Evolutionary conservation across 192 early-diverging fungal genomes (phyloP).

Genomic region (Mycoemilia scoparia): DNA sequence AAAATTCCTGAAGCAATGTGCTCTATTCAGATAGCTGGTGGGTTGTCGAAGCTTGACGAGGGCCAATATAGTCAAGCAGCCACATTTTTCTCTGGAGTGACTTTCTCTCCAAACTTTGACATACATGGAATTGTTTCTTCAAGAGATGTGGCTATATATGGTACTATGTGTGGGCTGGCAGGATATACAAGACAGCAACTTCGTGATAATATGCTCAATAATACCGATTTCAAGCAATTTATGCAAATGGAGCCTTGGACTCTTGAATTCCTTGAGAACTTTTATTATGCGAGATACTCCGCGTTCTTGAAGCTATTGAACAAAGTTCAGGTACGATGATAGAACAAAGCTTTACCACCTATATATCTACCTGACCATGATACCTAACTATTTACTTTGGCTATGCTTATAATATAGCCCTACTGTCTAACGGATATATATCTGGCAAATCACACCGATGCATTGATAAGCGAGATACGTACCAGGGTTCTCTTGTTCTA

Average conservation of each 20-base stretch:
- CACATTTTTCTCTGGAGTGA: no score
- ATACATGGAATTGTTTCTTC: conserved; percentile 4
- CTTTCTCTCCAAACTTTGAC: no score
- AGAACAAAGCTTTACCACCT: conserved; percentile 19
- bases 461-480: no score
- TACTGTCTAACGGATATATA: no score
- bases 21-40: no score
- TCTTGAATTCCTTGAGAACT: conserved; percentile 12
- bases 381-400: no score
- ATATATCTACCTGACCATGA: background rate
- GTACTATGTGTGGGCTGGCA: conserved; percentile 16
- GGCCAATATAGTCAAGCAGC: no score
- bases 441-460: no score
- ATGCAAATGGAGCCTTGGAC: conserved; percentile 21
- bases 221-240: conserved; percentile 12
- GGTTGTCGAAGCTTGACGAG: no score
- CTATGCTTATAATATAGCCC: no score
- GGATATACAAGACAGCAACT: conserved; percentile 9
- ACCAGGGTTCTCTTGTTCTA: no score
- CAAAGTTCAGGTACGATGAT: conserved; percentile 37
- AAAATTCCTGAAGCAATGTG: no score
- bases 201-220: conserved; percentile 9
- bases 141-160: conserved; percentile 22
- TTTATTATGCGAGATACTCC: conserved; percentile 11
- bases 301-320: conserved; percentile 10